Base-by-base conservation (phyloP, 2,329 filamentous ascomycete species). In the Bipolaris cookei region DNA sequence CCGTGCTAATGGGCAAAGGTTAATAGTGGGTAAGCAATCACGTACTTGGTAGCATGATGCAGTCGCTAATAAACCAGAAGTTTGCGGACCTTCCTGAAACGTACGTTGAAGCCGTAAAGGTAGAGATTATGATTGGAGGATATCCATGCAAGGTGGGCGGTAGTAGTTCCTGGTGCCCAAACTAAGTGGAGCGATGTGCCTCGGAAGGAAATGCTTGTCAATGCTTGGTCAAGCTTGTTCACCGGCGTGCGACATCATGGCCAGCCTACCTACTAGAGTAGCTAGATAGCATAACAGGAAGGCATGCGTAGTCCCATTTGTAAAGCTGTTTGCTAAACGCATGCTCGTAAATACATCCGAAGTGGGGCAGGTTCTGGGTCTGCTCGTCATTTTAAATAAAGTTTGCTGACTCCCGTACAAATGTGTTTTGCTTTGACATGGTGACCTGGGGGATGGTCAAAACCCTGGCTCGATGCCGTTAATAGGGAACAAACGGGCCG, bases 81-180 rank as follows among this genome's bases (percentile, higher is more conserved):
- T n/a, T 47, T 43, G 56, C 28, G 35, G 55, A 65, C 62, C 62
- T 65, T 59, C 62, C 62, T 52, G 49, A 63, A 61, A 38, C 44
- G 58, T 35, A 14, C 48, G 6, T 35, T 37, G 43, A 46, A 37
- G 48, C 35, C 21, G 16, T 48, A 51, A 46, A 38, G 28, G 42
- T 51, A n/a, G 34, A 18, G 35, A 23, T 10, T 30, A 6, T 30
- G 10, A 32, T 50, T 45, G 23, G 50, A 34, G 46, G n/a, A 6
- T 46, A 25, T 41, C 16, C 21, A 20, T 16, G 30, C 32, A 37
- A 57, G 60, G 59, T 61, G 55, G 45, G 58, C 18, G 18, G 34
- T 14, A n/a, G 46, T 28, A 6, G 3, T 32, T 20, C 14, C 25
- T 57, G 56, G 42, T n/a, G 34, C 38, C 44, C 38, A 44, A 41